Evolutionary conservation across 306 rosid genomes (phyloP), one percentile per base, ranked within the genome.

Genomic region (Spatholobus suberectus): DNA sequence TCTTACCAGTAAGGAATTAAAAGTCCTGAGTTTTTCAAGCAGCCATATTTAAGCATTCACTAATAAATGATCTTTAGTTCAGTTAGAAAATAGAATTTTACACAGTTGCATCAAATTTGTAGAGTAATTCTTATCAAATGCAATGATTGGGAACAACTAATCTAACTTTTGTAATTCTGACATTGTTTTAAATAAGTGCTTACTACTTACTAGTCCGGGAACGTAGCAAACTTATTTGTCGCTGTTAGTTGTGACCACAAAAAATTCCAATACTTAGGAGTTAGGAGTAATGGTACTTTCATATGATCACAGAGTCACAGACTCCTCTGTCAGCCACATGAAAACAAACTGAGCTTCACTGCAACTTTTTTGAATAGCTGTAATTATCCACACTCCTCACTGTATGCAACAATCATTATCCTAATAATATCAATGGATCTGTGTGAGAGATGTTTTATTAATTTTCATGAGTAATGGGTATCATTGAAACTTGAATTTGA

Each of bases 31-130:
- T 27, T 11, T 52, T 23, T 86, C 62, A 75, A 66, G 40, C 70
- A 35, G 8, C 24, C 43, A 8, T 55, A 21, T 54, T 67, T 55
- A 58, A 54, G 58, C 43, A 49, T 58, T 37, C 17, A 59, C 54
- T 63, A 62, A 71, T 61, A 61, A 65, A 82, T 66, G 61, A 70
- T 49, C 23, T 67, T 37, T 35, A 67, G 21, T 66, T 79, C 32
- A 11, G 55, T 71, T 61, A 27, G 32, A 70, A 62, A 20, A 20
- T 75, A 21, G 41, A 55, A 32, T 68, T 72, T 21, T 52, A 51
- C 40, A 78, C 54, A 32, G 55, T 41, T 62, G 80, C 24, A 71
- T 63, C 75, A 62, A 40, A 44, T 59, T 14, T 35, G 52, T 78
- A 3, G 10, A 27, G 80, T 40, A 43, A 41, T 41, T 78, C 80